Base-by-base conservation (phyloP, 306 rosid genomes). In the Sphenostylis stenocarpa region DNA sequence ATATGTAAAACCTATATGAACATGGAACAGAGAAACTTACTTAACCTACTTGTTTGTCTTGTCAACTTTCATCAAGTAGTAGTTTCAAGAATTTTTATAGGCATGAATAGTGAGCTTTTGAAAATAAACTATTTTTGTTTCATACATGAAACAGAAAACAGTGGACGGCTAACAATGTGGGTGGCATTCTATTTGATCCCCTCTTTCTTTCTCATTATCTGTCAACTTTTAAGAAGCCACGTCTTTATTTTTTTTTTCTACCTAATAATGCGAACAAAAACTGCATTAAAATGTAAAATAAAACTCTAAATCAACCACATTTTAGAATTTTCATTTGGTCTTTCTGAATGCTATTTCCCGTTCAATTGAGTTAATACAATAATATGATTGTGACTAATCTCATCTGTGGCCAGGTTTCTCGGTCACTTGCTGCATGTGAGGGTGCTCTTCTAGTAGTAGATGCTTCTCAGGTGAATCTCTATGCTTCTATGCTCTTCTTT, bases 361-460 rank as follows among this genome's bases (percentile, higher is more conserved):
- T 65, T 45, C 24, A n/a, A 24, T 67, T 28, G 31, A 51, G 61
- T 74, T 84, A 34, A 41, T 36, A 20, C 34, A 26, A 73, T 57
- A 76, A 6, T 51, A 73, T 49, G 55, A 17, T 73, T 81, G 48
- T 73, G 82, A 13, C 19, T 76, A 45, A n/a, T n/a, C 75, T 80
- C 78, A 73, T 80, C 60, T 56, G 49, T 77, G 41, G 47, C 68
- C 70, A 91, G 97, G 98, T 94, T 61, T 94, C 98, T 68, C 84
- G 98, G 60, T 94, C 98, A 31, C 89, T 94, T 33, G 97, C 97
- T 71, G 98, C 98, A 3, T 94, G 98, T 73, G 98, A 94, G 82
- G 98, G 98, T 41, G 98, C 97, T 36, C 94, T 91, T 61, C 90
- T 94, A 28, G 97, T 94, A 13, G 98, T 94, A 36, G 98, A 94